Base-by-base conservation (phyloP, 768 basidiomycete genomes). In the Podaxis pistillaris region DNA sequence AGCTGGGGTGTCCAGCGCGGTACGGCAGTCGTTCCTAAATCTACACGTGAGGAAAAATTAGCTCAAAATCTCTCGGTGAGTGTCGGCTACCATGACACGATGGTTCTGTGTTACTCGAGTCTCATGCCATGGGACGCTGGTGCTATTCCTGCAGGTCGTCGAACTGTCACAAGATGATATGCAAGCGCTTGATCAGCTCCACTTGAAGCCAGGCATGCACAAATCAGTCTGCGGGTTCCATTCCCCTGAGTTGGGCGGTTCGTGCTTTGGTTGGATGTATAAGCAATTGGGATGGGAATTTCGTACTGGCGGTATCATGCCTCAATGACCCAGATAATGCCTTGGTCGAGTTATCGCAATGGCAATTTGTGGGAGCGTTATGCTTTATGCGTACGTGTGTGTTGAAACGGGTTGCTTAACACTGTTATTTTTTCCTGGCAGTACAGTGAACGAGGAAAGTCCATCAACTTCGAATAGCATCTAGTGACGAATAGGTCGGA, bases 1-100 rank as follows among this genome's bases (percentile, higher is more conserved):
- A 78, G 82, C 63, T 88, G 86, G 87, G 79, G 76, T 12, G 80
- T 83, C 5, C 78, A 84, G 69, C 75, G 82, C 5, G 82, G 81
- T 12, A 79, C 83, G 9, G 75, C 76, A 11, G 81, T 85, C 19
- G 80, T 86, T 37, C 83, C 86, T 26, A 87, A 88, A 75, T 71
- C 78, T 55, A 76, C 74, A 66, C 73, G 78, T 56, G 68, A 69
- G 30, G 73, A 70, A 36, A 74, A 84, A 8, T 70, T 85, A 64
- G 73, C 67, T 52, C 67, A 78, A 56, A 87, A 87, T 70, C 67
- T 78, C 37, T 68, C 70, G 9, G 78, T 79, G 55, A 52, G 71
- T 58, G 44, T n/a, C 9, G 44, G 22, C 24, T 24, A 26, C 24
- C 13, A 1, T 6, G 22, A 11, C 24, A 4, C 38, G 12, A 2